A percentile compares a stretch with the other conserved stretches of the same genome.
These are phyloP conservation scores for Begonia masoniana DNA, from an alignment of 306 rosid species.

Conservation along the genomic window DNA sequence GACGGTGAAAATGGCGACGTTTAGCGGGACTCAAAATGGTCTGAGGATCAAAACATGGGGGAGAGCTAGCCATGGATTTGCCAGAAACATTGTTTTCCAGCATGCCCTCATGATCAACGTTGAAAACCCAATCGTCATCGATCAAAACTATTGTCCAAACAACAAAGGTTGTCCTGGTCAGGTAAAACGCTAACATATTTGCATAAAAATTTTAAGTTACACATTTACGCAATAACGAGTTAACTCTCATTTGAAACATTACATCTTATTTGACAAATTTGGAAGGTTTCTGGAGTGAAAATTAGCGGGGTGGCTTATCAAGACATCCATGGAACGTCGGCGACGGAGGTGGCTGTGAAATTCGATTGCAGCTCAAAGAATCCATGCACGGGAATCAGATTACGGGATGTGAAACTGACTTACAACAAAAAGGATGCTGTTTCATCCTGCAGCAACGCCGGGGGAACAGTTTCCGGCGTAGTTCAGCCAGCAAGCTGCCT, in stretches of 20 bases:
- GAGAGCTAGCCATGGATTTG: constrained; percentile 36
- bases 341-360: constrained; percentile 22
- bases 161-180: constrained; percentile 23
- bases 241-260: too few relatives aligned
- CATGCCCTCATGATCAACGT: constrained; percentile 29
- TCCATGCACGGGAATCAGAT: constrained; percentile 21
- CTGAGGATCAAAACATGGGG: constrained; percentile 58
- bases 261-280: too few relatives aligned
- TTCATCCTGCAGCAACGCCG: constrained; percentile 16
- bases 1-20: constrained; percentile 22
- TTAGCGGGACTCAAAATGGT: constrained; percentile 32
- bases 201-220: too few relatives aligned
- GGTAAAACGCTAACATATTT: constrained; percentile 8
- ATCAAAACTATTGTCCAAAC: constrained; percentile 41
- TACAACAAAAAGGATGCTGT: constrained; percentile 11
- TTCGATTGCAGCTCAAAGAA: constrained; percentile 18
- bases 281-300: constrained; percentile 14
- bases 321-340: constrained; percentile 21
- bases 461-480: constrained; percentile 14
- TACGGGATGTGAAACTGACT: constrained; percentile 17
- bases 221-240: too few relatives aligned
- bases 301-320: constrained; percentile 14
- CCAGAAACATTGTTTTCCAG: constrained; percentile 25
- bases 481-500: constrained; percentile 22
- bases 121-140: constrained; percentile 32